These are phyloP conservation scores for Aspergillus pseudoviridinutans DNA, from an alignment of 2,329 filamentous ascomycete species.

Conservation along the genomic window DNA sequence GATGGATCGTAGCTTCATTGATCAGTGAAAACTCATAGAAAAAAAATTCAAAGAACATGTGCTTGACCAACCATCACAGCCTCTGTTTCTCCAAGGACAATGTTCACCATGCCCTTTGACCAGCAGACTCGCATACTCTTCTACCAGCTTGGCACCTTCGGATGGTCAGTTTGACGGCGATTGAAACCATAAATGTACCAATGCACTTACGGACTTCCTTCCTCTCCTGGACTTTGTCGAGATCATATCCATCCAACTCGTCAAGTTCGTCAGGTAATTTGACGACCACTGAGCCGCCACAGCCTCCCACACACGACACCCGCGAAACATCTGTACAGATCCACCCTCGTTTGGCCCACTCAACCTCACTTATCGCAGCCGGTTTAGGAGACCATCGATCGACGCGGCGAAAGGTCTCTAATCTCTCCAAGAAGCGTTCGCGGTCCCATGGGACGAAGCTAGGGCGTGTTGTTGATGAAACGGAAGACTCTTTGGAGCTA, in stretches of 20 bases:
- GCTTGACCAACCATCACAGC: conserved; percentile 68
- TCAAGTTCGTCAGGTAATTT: conserved; percentile 67
- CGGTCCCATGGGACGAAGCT: conserved; percentile 87
- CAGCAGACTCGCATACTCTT: conserved; percentile 71
- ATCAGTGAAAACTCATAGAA: conserved; percentile 5
- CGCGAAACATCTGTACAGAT: conserved; percentile 77
- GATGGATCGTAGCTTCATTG: conserved; percentile 57
- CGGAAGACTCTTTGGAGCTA: conserved; percentile 25
- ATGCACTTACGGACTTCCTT: conserved; percentile 40
- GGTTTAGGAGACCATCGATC: conserved; percentile 94
- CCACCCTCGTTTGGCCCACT: conserved; percentile 95
- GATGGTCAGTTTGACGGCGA: conserved; percentile 15
- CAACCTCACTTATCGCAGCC: conserved; percentile 76
- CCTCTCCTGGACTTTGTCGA: conserved; percentile 39
- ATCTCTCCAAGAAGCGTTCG: conserved; percentile 70
- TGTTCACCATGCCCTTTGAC: conserved; percentile 70
- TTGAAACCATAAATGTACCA: background rate
- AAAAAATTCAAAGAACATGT: background rate
- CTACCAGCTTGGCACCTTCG: conserved; percentile 62
- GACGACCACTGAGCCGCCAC: conserved; percentile 77
- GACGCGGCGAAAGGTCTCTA: conserved; percentile 86
- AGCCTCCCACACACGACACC: conserved; percentile 75
- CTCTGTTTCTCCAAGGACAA: conserved; percentile 80
- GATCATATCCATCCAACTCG: conserved; percentile 44
- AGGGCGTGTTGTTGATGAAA: conserved; percentile 43